Base-by-base conservation (phyloP, 1,284 basidiomycete genomes). In the Anthracocystis walkeri region DNA sequence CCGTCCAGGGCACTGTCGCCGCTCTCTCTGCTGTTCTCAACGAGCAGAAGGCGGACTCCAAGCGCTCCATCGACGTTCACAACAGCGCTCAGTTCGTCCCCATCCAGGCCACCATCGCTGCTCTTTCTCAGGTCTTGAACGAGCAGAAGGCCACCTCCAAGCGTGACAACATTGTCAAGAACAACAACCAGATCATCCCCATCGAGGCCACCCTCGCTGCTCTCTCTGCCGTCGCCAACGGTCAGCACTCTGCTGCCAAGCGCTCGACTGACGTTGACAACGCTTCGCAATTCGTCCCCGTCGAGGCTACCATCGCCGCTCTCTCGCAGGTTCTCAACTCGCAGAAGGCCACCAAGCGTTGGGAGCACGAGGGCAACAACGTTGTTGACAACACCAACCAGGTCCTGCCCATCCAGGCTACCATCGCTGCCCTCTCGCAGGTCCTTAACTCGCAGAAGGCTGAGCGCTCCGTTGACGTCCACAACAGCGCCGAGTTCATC, bases 61-160 rank as follows among this genome's bases (percentile, higher is more conserved):
- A 71, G 68, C 68, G 70, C 14, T 29, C 16, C 38, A 50, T 20
- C 38, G 51, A 38, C 18, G 62, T 75, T 16, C 33, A 75, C 27
- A 75, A 75, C 72, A 44, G 20, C n/a, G 31, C 33, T 18, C 59
- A 70, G 45, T 18, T 68, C 41, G 18, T 70, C 7, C 72, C 72
- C 27, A 60, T 75, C 64, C 18, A 75, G 64, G 73, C 38, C 42
- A 70, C 67, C 41, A 33, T 60, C 25, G 67, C 73, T 31, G 73
- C 54, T 23, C 73, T 75, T 40, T 68, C 73, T 0, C 29, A 31
- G n/a, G 73, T 75, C 20, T n/a, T 56, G 44, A 75, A 70, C 67
- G 54, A 55, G n/a, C 59, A 69, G 54, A 64, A 63, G 55, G 55
- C 60, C 27, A 44, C 46, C 42, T 25, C 27, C 33, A 62, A 60